Base-by-base conservation (phyloP, 345 rosid species). In the Microcos paniculata region DNA sequence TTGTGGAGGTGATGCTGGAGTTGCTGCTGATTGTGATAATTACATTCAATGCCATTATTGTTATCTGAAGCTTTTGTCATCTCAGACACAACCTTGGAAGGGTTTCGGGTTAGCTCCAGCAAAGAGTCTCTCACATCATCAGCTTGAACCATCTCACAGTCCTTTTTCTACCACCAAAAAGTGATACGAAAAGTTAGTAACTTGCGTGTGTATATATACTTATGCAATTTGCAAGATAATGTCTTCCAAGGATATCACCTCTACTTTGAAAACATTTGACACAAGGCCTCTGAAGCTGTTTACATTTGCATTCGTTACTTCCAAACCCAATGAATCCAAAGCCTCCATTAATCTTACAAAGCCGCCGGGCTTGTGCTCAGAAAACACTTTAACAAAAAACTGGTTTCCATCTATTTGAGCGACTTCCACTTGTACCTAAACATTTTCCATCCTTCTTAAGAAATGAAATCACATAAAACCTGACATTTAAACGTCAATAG, bases 351-450 rank as follows among this genome's bases (percentile, higher is more conserved):
- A 85, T 78, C 87, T 90, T 57, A 87, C 88, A 80, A 95, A 91
- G 3, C 96, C 98, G 16, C 99, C 93, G 0, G 90, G 84, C 79
- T 86, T 90, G 80, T 90, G 93, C 87, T 93, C 99, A 46, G 94
- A 88, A 3, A 96, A 91, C 11, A 93, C 97, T 85, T 92, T 93
- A 14, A 96, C 91, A 80, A 91, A 96, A 75, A 91, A 96, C 87
- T 87, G 89, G 58, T 88, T 93, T 10, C 94, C 94, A 70, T 96
- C 88, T 71, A 93, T 81, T 83, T 93, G 97, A 62, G 84, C 88
- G 76, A 96, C 97, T 71, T 96, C 96, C 66, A 96, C 99, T 85
- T 96, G 98, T 15, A 84, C 89, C 99, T 95, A 77, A 45, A 77
- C 76, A 40, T 1, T 15, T 64, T 35, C 42, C 69, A 78, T 64